Evolutionary conservation across 805 yeast species (phyloP).

Genomic region (Candida ipomoeae): DNA sequence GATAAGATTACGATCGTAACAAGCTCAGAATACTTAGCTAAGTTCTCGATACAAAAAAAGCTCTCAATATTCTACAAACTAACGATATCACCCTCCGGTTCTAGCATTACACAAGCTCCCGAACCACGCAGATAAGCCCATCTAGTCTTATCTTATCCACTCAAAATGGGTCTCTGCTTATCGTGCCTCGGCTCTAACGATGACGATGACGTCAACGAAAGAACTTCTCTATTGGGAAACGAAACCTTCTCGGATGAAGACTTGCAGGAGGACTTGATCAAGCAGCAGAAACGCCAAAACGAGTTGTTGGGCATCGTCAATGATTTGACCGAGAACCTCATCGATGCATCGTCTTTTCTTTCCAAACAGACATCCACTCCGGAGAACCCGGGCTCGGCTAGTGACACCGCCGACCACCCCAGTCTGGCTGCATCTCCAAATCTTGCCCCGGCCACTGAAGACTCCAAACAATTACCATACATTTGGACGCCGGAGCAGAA

Average conservation of each 20-base stretch:
- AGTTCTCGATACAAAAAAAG: no score
- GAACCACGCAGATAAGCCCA: no score
- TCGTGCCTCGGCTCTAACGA: conserved; percentile 39
- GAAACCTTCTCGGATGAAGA: conserved; percentile 29
- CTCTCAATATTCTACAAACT: no score
- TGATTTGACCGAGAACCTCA: conserved; percentile 34
- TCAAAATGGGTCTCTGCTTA: conserved; percentile 44
- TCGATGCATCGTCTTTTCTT: conserved; percentile 35
- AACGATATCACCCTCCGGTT: no score
- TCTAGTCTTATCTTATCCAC: background rate
- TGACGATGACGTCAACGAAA: conserved; percentile 38
- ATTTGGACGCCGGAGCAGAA: conserved; percentile 24
- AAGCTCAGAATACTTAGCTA: no score
- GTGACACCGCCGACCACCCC: conserved; percentile 9
- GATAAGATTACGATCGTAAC: no score
- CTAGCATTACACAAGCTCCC: no score
- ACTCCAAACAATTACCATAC: conserved; percentile 19
- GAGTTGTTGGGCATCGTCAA: conserved; percentile 45
- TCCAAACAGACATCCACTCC: conserved; percentile 6
- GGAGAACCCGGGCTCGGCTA: conserved; percentile 5
- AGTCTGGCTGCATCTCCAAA: conserved; percentile 6
- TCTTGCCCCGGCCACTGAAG: conserved; percentile 12
- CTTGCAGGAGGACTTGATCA: conserved; percentile 32
- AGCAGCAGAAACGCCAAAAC: conserved; percentile 43
- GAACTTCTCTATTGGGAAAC: conserved; percentile 31